Evolutionary conservation across 495 filamentous ascomycete genomes (phyloP).

Genomic region (Saxophila tyrrhenica): DNA sequence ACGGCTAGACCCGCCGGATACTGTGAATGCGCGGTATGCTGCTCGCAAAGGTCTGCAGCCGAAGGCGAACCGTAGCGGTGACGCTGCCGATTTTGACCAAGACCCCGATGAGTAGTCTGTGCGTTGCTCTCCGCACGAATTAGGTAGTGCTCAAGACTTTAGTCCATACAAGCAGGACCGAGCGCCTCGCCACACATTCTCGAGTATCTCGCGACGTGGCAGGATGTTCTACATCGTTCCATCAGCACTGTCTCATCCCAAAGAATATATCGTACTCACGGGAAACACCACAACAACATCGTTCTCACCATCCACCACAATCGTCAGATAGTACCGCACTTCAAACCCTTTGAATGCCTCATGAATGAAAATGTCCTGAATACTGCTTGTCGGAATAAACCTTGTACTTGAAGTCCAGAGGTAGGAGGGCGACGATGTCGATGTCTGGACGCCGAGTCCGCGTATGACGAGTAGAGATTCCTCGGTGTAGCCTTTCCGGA

Average conservation of each 20-base stretch:
- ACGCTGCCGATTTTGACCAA: constrained; percentile 2
- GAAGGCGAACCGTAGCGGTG: neutral
- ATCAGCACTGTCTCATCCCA: constrained; percentile 1
- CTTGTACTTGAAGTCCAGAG: constrained; percentile 56
- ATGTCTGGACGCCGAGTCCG: constrained; percentile 84
- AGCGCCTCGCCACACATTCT: constrained; percentile 74
- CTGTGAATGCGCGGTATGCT: constrained; percentile 67
- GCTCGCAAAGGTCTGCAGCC: constrained; percentile 48
- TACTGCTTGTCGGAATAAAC: constrained; percentile 87
- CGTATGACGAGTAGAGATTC: constrained; percentile 83
- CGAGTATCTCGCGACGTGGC: constrained; percentile 57
- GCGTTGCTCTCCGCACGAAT: neutral
- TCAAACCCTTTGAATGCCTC: constrained; percentile 92
- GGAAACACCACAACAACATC: constrained; percentile 90
- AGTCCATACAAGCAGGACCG: constrained; percentile 66
- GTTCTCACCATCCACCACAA: constrained; percentile 84
- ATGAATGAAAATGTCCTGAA: constrained; percentile 86
- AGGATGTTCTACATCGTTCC: constrained; percentile 45
- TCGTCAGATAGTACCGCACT: constrained; percentile 77
- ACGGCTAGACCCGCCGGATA: constrained; percentile 51
- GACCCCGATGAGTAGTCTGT: constrained; percentile 9
- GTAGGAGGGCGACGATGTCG: constrained; percentile 52
- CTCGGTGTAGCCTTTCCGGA: constrained; percentile 35
- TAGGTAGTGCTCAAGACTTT: constrained; percentile 22
- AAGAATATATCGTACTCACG: constrained; percentile 31